phyloP scores from a whole-genome alignment of 2,329 filamentous ascomycete genomes.

The Penicillium sp. region DNA sequence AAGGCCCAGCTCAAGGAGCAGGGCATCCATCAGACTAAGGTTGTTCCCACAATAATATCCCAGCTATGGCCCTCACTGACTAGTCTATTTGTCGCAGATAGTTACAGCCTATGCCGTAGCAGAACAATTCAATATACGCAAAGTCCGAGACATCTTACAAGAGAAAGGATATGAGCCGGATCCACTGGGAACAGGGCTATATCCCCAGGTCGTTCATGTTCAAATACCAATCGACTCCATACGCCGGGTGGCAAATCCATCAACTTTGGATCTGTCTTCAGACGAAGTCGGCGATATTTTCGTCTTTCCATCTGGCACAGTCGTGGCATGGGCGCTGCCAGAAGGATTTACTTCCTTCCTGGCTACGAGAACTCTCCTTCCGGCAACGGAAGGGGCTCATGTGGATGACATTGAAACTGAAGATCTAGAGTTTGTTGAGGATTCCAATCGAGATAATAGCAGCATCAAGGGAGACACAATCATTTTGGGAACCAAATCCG shows the following conservation, averaged over 20 bases:
- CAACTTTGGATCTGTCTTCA: conserved; percentile 40
- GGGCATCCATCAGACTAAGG: conserved; percentile 43
- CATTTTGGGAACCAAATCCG: conserved; percentile 75
- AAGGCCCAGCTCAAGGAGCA: conserved; percentile 47
- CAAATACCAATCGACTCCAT: conserved; percentile 53
- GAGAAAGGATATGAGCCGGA: conserved; percentile 66
- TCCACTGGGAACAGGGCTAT: conserved; percentile 64
- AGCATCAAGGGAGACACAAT: conserved; percentile 86
- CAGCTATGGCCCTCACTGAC: conserved; percentile 3
- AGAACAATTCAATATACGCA: conserved; percentile 66
- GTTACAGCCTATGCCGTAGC: conserved; percentile 70
- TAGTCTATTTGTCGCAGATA: conserved; percentile 37
- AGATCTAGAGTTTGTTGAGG: conserved; percentile 83
- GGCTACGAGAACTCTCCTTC: conserved; percentile 72
- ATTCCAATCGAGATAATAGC: conserved; percentile 72
- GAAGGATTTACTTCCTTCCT: conserved; percentile 72
- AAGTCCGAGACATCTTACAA: conserved; percentile 61
- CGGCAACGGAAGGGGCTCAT: conserved; percentile 77
- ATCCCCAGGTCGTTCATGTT: conserved; percentile 68
- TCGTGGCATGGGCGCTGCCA: conserved; percentile 89
- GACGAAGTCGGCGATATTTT: conserved; percentile 80
- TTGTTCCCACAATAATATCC: conserved; percentile 13
- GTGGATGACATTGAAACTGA: conserved; percentile 77
- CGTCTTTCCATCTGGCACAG: conserved; percentile 90
- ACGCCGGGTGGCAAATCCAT: conserved; percentile 47